Base-by-base conservation (phyloP, 2,329 filamentous ascomycete genomes). In the Colletotrichum coccodes region DNA sequence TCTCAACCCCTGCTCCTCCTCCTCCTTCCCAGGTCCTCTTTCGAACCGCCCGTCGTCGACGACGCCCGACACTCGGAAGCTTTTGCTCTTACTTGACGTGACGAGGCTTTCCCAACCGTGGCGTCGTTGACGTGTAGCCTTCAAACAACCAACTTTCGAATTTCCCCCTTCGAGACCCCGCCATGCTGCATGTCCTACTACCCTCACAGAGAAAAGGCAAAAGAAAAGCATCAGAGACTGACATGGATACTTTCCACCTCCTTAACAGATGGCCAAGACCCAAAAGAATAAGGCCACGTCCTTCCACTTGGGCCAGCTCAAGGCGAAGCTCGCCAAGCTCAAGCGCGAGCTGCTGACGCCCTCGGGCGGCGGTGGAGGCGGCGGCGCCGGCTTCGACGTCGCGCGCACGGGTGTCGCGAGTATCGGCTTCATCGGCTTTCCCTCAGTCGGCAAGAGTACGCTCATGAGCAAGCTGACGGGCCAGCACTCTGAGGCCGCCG, bases 251-350 rank as follows among this genome's bases (percentile, higher is more conserved):
- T 67, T 73, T 71, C 75, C 72, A 70, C 72, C 18, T 8, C 46
- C 64, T 60, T 56, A 68, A 75, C 73, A 95, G 91, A 98, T 98
- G 95, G 94, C 94, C 85, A 89, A 89, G 84, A 98, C 95, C 78
- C 95, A 98, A 82, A 98, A 98, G 86, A 98, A 98, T 83, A 98
- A 98, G 85, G 93, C 92, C 61, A 97, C 94, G 14, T 95, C 94
- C 56, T 97, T 91, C 81, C 95, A 98, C 88, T 85, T 98, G 81
- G 94, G 94, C 82, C 95, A 98, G 84, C 86, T 99, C 75, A 99
- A 99, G 84, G 96, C 96, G 73, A 99, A 99, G 84, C 90, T 99
- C 78, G 95, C 96, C 54, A 99, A 99, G 85, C 87, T 99, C 77
- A 98, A 98, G 87, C 91, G 94, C 79, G 96, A 99, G 83, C 90